These are phyloP conservation scores for Dissophora ornata DNA, from an alignment of 192 early-diverging fungal genomes.

Conservation along the genomic window DNA sequence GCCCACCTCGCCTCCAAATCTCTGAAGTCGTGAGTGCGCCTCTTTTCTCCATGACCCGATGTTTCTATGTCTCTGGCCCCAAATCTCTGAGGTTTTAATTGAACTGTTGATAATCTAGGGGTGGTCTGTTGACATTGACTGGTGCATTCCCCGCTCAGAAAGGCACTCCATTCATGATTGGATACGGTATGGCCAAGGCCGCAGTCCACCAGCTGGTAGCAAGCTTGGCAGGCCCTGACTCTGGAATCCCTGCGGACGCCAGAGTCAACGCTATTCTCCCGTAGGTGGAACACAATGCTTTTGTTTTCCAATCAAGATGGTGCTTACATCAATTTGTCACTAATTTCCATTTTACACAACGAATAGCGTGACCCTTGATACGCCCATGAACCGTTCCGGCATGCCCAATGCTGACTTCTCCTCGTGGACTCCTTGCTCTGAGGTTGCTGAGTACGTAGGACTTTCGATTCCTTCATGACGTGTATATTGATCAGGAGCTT, in stretches of 20 bases:
- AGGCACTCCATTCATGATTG: conserved; percentile 81
- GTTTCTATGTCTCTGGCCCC: background rate
- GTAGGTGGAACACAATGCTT: conserved; percentile 37
- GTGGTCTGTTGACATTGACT: conserved; percentile 82
- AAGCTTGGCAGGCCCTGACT: conserved; percentile 73
- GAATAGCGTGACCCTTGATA: conserved; percentile 83
- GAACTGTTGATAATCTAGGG: conserved; percentile 32
- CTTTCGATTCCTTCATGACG: no score
- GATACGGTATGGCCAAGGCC: conserved; percentile 95
- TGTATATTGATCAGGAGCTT: no score
- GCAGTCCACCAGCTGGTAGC: conserved; percentile 90
- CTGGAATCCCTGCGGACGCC: conserved; percentile 77
- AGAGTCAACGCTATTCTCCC: conserved; percentile 78
- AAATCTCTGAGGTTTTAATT: no score
- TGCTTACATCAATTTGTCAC: no score
- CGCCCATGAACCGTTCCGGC: conserved; percentile 87
- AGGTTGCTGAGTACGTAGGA: conserved; percentile 70
- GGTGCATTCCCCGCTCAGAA: conserved; percentile 79
- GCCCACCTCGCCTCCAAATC: conserved; percentile 78
- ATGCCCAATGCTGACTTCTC: conserved; percentile 87
- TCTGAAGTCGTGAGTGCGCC: conserved; percentile 71
- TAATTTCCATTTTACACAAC: background rate
- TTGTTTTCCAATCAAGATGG: no score
- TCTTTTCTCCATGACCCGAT: background rate
- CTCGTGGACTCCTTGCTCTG: conserved; percentile 85